Base-by-base conservation (phyloP, 2,329 filamentous ascomycete species). In the Helotiales sp. region DNA sequence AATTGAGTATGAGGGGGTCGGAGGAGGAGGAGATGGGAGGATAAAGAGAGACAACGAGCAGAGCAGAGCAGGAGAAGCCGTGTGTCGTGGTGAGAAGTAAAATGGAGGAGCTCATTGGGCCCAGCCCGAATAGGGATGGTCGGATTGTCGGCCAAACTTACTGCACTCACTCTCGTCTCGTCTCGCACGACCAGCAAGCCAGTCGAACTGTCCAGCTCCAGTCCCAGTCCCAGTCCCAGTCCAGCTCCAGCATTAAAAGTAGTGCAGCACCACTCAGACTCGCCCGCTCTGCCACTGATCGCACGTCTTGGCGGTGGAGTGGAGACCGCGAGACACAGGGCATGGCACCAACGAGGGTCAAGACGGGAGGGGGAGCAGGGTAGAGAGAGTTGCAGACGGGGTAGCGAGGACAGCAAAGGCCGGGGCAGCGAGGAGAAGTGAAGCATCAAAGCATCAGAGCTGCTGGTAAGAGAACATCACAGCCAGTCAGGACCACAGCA, bases 1-100 rank as follows among this genome's bases (percentile, higher is more conserved):
- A 46, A 58, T 60, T 57, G 59, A 60, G 54, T 59, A 50, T 29
- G 59, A 55, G 63, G 56, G 55, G 48, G 47, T 54, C 50, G 50
- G 52, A 56, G 50, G 46, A 52, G 59, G 59, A 57, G 30, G 47
- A 48, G 30, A 44, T 57, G 58, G 54, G 55, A 58, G 52, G 55
- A 48, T 51, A 54, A 53, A 61, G 59, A 55, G 42, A 44, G 19
- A 24, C 10, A 24, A 19, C 4, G 40, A 44, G 40, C 31, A 34
- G 31, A 34, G 27, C 22, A 15, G 40, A 44, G 22, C 8, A 25
- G 19, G 40, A 44, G 22, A 19, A 25, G 19, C 40, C 40, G 40
- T 44, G 19, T 25, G 40, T 44, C 22, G 40, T 44, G 40, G 40
- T 44, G 40, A 44, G 40, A 44, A 44, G n/a, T 15, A 10, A 44